Base-by-base conservation (phyloP, 768 basidiomycete genomes). In the Tylopilus rubrobrunneus region DNA sequence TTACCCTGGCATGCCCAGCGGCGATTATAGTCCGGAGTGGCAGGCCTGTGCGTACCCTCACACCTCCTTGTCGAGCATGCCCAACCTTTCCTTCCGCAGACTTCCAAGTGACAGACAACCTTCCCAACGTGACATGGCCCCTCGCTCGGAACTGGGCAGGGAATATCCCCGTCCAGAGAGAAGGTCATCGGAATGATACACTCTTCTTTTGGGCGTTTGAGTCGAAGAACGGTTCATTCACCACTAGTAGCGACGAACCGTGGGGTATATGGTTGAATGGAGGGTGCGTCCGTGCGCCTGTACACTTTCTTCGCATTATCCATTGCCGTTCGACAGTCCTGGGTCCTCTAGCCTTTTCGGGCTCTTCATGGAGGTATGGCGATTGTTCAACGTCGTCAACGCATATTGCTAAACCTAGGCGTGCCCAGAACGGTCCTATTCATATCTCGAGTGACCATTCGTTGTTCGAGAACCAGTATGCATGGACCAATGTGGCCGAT, bases 261-360 rank as follows among this genome's bases (percentile, higher is more conserved):
- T 87, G 87, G 87, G 78, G 79, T 4, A 82, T 89, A 40, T 89
- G 85, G 85, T 65, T 88, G 25, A 86, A 87, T 55, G 87, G 86
- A 70, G 86, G 85, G 83, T 84, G 59, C 45, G 80, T 45, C 15
- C 5, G 29, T 51, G 12, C 17, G 11, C 25, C 31, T 36, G 21
- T 19, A 17, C 29, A 7, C 29, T 21, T 2, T n/a, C 23, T 25
- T 9, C 23, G 21, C 45, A 25, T 52, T 12, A 61, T 33, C 23
- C 45, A n/a, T 46, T 4, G 5, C 19, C 0, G 8, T 31, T 34
- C 48, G 33, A 23, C 49, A 77, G 87, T 17, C 86, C 87, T 4
- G 87, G 87, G 19, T 79, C 85, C 6, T 88, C 87, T 12, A 86
- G 86, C 65, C 71, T 88, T 63, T 69, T 78, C 43, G 86, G 86